Evolutionary conservation across 805 yeast genomes (phyloP).

Genomic region (Danielozyma ontarioensis): DNA sequence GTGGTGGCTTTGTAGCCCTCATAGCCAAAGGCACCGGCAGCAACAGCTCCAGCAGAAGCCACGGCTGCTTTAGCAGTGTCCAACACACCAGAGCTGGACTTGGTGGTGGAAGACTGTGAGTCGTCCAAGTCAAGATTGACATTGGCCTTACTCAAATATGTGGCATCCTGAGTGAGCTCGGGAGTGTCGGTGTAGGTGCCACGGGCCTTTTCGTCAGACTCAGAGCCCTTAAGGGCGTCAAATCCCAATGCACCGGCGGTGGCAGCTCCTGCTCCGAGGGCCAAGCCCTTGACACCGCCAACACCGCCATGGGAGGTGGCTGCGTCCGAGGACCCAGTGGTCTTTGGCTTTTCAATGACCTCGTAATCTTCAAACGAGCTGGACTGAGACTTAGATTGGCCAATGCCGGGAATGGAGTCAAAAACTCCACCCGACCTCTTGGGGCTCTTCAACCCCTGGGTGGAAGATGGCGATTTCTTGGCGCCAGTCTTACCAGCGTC

Average conservation of each 20-base stretch:
- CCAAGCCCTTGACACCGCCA: constrained; percentile 12
- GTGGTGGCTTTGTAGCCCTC: constrained; percentile 9
- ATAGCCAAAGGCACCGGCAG: constrained; percentile 16
- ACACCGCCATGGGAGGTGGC: constrained; percentile 5
- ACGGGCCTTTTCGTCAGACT: not conserved
- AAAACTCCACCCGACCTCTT: not conserved
- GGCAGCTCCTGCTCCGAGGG: constrained; percentile 7
- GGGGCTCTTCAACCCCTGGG: not conserved
- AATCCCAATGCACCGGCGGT: constrained; percentile 2
- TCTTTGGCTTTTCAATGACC: not conserved
- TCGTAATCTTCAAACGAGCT: not conserved
- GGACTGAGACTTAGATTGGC: no score
- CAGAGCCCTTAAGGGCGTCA: constrained; percentile 1
- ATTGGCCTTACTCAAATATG: no score
- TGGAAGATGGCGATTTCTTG: no score
- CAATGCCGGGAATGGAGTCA: no score
- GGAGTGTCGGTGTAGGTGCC: not conserved
- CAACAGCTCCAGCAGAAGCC: constrained; percentile 16
- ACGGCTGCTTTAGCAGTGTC: constrained; percentile 10
- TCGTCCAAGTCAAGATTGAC: not conserved
- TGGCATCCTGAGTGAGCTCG: not conserved
- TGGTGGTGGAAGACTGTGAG: not conserved
- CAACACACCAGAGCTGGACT: constrained; percentile 2
- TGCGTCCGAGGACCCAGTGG: not conserved
- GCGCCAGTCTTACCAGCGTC: constrained; percentile 13